These are phyloP conservation scores for Akanthomyces muscarius DNA, from an alignment of 2,329 filamentous ascomycete species.

Conservation along the genomic window DNA sequence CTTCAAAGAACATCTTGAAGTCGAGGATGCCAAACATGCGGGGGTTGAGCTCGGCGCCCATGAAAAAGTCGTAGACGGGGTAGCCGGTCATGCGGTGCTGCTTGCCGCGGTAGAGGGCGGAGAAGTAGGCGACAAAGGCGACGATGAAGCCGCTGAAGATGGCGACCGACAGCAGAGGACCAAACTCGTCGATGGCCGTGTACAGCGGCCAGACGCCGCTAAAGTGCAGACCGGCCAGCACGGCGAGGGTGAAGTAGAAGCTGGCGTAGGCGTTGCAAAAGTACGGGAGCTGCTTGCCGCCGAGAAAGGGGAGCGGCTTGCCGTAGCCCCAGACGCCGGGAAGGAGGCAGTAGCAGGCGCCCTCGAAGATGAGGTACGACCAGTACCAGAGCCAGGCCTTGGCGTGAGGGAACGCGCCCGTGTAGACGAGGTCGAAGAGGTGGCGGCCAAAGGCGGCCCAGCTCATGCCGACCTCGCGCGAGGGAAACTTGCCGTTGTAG, in stretches of 20 bases:
- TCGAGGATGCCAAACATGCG: conserved; percentile 82
- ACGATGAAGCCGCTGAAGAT: conserved; percentile 88
- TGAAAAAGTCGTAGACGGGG: conserved; percentile 87
- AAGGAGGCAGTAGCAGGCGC: conserved; percentile 74
- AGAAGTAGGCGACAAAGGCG: conserved; percentile 79
- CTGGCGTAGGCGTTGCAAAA: conserved; percentile 89
- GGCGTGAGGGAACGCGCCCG: conserved; percentile 75
- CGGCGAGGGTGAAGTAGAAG: conserved; percentile 78
- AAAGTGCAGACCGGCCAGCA: conserved; percentile 71
- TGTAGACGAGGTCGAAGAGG: conserved; percentile 69
- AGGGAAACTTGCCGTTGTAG: conserved; percentile 80
- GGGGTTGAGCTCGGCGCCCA: conserved; percentile 86
- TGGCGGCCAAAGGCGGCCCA: conserved; percentile 68
- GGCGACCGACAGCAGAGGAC: conserved; percentile 85
- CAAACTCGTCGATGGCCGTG: conserved; percentile 92
- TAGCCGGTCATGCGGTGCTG: conserved; percentile 91
- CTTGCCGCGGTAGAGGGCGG: conserved; percentile 72
- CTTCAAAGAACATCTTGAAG: conserved; percentile 97
- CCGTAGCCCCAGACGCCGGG: conserved; percentile 86
- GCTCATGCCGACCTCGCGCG: conserved; percentile 60
- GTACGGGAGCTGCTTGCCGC: conserved; percentile 83
- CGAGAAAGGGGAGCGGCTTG: conserved; percentile 78
- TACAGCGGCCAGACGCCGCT: conserved; percentile 84
- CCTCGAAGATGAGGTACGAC: conserved; percentile 85
- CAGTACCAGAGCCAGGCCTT: conserved; percentile 94